Evolutionary conservation across 805 yeast genomes (phyloP).

Genomic region (Lipomyces yamanashiensis): DNA sequence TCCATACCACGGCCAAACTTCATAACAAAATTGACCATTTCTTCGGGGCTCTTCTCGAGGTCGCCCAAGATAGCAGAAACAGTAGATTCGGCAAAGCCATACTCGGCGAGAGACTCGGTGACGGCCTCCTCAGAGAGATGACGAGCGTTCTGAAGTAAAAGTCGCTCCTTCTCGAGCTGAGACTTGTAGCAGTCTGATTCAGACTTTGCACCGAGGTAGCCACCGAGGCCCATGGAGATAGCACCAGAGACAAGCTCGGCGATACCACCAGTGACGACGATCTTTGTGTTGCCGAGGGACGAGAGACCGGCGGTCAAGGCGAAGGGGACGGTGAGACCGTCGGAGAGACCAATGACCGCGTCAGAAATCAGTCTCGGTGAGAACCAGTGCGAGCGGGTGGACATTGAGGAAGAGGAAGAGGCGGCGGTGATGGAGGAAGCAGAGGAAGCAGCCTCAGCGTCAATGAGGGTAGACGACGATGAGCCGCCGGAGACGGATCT

Average conservation of each 20-base stretch:
- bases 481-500: conserved; percentile 14
- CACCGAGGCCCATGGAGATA: conserved; percentile 97
- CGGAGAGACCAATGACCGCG: conserved; percentile 88
- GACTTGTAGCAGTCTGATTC: conserved; percentile 53
- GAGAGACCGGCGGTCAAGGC: conserved; percentile 96
- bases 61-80: conserved; percentile 75
- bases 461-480: conserved; percentile 1
- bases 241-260: conserved; percentile 98
- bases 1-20: conserved; percentile 86
- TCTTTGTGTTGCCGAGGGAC: conserved; percentile 82
- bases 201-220: conserved; percentile 90
- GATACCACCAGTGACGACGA: conserved; percentile 96
- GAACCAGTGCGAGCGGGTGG: conserved; percentile 25
- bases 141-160: conserved; percentile 50
- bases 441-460: conserved; percentile 14
- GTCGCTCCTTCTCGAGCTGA: conserved; percentile 37
- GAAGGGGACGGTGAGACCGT: conserved; percentile 97
- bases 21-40: conserved; percentile 83
- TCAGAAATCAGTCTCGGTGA: conserved; percentile 91
- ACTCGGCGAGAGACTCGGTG: conserved; percentile 77
- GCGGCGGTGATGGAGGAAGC: conserved; percentile 19
- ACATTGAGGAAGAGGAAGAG: conserved; percentile 1
- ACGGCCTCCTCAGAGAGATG: conserved; percentile 69
- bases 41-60: conserved; percentile 74
- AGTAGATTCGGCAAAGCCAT: conserved; percentile 70